Percentiles rank a stretch among this genome's conserved stretches.
Conservation (phyloP, 2,329 filamentous ascomycete species). For the Talaromyces albobiverticillius region DNA sequence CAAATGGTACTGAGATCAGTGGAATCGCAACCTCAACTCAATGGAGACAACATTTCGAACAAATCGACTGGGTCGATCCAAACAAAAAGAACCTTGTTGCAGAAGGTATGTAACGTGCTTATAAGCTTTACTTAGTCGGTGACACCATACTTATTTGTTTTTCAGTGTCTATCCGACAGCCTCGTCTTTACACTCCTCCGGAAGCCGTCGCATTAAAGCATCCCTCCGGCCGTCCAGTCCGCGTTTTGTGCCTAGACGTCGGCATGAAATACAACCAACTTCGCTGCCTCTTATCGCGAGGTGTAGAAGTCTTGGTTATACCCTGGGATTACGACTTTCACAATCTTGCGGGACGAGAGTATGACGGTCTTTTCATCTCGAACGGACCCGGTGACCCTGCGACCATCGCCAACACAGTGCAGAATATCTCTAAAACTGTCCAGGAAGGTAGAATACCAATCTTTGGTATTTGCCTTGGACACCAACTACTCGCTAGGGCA, state of each 20-base stretch:
- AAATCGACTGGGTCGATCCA: constrained; percentile 84
- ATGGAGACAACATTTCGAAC: constrained; percentile 65
- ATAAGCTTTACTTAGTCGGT: neutral
- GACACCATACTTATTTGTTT: constrained; percentile 35
- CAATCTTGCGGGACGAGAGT: constrained; percentile 71
- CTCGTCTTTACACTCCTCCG: constrained; percentile 79
- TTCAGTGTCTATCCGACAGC: constrained; percentile 81
- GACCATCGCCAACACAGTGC: constrained; percentile 72
- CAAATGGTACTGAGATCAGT: constrained; percentile 38
- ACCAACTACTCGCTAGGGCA: constrained; percentile 86
- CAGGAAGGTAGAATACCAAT: constrained; percentile 78
- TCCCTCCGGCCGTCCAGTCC: constrained; percentile 80
- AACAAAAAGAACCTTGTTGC: constrained; percentile 90
- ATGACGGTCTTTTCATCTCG: constrained; percentile 95
- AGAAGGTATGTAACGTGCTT: constrained; percentile 66
- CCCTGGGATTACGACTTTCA: constrained; percentile 96
- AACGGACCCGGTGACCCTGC: constrained; percentile 97
- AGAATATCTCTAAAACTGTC: constrained; percentile 74
- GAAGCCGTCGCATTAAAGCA: constrained; percentile 71
- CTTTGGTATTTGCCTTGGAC: constrained; percentile 94
- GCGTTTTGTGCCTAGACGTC: constrained; percentile 90
- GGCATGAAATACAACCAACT: constrained; percentile 99
- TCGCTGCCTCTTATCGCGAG: constrained; percentile 83
- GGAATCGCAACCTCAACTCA: constrained; percentile 22
- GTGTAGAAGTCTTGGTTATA: constrained; percentile 89